These are phyloP conservation scores for Cryptomeria japonica DNA, from an alignment of 75 land plant species.

Conservation along the genomic window DNA sequence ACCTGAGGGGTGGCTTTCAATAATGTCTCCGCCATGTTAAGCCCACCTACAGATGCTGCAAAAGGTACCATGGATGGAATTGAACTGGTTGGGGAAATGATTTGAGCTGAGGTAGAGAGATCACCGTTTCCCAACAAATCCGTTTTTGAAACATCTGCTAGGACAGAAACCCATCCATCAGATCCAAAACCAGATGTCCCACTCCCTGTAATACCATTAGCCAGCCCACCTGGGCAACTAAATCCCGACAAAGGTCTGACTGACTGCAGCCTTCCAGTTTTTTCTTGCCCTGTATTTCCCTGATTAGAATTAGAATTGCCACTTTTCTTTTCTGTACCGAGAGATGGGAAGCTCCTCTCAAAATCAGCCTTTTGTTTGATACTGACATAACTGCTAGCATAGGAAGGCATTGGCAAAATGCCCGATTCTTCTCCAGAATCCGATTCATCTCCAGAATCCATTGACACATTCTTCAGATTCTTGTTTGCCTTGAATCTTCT, in stretches of 20 bases:
- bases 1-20: slow-evolving; percentile 60
- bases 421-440: neutral
- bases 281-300: slow-evolving; percentile 28
- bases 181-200: slow-evolving; percentile 36
- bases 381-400: slow-evolving; percentile 18
- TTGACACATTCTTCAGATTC: neutral
- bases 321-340: slow-evolving; percentile 69
- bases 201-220: slow-evolving; percentile 35
- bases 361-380: slow-evolving; percentile 52
- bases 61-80: slow-evolving; percentile 12
- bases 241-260: slow-evolving; percentile 56
- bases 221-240: slow-evolving; percentile 15
- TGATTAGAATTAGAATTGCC: slow-evolving; percentile 10
- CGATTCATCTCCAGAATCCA: neutral
- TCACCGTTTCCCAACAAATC: slow-evolving; percentile 32
- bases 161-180: slow-evolving; percentile 77
- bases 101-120: slow-evolving; percentile 17
- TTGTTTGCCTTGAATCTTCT: neutral
- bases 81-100: slow-evolving; percentile 16
- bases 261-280: slow-evolving; percentile 29
- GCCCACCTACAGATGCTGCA: slow-evolving; percentile 23
- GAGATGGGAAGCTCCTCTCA: slow-evolving; percentile 86
- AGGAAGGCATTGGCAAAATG: slow-evolving; percentile 7
- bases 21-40: slow-evolving; percentile 86
- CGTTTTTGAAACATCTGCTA: slow-evolving; percentile 61